These are phyloP conservation scores for Grosmannia clavigera DNA, from an alignment of 2,329 filamentous ascomycete genomes.

Conservation along the genomic window DNA sequence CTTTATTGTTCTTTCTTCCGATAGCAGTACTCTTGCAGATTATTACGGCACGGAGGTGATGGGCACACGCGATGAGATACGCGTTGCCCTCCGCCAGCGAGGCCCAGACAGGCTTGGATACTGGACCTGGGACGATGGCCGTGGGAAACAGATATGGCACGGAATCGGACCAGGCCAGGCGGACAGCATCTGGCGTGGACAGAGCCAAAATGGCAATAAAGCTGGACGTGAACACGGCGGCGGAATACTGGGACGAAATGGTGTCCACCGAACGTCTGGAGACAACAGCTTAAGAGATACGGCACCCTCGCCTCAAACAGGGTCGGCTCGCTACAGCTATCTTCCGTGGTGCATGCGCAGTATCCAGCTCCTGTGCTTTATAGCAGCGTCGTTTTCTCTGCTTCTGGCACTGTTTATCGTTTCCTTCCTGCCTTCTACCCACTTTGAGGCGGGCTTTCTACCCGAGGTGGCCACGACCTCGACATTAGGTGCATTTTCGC, in stretches of 20 bases:
- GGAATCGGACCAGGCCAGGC: conserved; percentile 43
- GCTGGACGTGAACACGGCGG: background rate
- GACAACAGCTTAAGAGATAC: conserved; percentile 19
- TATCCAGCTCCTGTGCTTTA: conserved; percentile 51
- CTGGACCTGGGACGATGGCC: conserved; percentile 59
- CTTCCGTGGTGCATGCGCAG: conserved; percentile 67
- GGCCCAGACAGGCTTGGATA: conserved; percentile 69
- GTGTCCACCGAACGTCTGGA: conserved; percentile 10
- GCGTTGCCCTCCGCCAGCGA: conserved; percentile 38
- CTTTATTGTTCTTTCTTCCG: conserved; percentile 62
- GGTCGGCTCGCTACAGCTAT: conserved; percentile 48
- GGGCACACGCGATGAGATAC: conserved; percentile 36
- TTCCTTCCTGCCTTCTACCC: conserved; percentile 60
- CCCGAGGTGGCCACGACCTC: conserved; percentile 54
- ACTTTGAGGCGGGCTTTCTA: conserved; percentile 56
- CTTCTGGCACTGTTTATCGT: conserved; percentile 62
- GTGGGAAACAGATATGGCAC: conserved; percentile 59
- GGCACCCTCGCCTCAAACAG: conserved; percentile 31
- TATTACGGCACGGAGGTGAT: conserved; percentile 59
- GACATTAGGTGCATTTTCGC: conserved; percentile 55
- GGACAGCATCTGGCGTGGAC: conserved; percentile 8
- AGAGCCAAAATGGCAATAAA: background rate
- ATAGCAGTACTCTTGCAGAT: conserved; percentile 64
- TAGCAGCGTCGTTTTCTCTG: conserved; percentile 45
- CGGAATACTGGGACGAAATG: background rate